Conservation (phyloP, 768 basidiomycete species). For the Suillus weaverae region DNA sequence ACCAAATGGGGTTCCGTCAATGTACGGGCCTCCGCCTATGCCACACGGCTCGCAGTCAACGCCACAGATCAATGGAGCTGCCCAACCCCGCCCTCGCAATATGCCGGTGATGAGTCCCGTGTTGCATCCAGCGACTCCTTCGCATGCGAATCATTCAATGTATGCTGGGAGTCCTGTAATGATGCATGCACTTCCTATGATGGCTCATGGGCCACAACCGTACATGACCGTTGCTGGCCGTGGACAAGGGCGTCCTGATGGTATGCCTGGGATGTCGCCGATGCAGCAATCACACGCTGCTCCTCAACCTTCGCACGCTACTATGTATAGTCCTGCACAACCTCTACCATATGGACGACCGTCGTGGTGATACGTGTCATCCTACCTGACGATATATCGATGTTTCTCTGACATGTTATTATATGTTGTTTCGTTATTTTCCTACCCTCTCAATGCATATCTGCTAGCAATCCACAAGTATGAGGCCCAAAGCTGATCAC, state of each 20-base stretch:
- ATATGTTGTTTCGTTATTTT: slow-evolving; percentile 14
- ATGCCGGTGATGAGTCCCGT: slow-evolving; percentile 73
- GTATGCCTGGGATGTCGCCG: slow-evolving; percentile 39
- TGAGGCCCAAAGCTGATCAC: neutral
- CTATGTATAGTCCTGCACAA: slow-evolving; percentile 28
- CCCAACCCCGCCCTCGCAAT: slow-evolving; percentile 46
- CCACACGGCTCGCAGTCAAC: slow-evolving; percentile 36
- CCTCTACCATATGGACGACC: slow-evolving; percentile 26
- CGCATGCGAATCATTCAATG: slow-evolving; percentile 43
- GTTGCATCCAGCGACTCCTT: slow-evolving; percentile 55
- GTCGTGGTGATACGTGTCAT: slow-evolving; percentile 28
- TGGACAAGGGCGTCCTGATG: slow-evolving; percentile 49
- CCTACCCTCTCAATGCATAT: slow-evolving; percentile 5
- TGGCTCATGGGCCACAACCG: slow-evolving; percentile 30
- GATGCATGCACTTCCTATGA: slow-evolving; percentile 53
- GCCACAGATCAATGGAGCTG: slow-evolving; percentile 38
- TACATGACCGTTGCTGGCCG: slow-evolving; percentile 52
- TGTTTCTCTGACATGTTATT: slow-evolving; percentile 23
- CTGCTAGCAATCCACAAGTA: neutral
- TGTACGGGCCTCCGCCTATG: slow-evolving; percentile 49
- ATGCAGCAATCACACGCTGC: slow-evolving; percentile 39
- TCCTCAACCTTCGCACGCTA: slow-evolving; percentile 27
- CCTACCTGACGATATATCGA: slow-evolving; percentile 31
- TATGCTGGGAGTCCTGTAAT: slow-evolving; percentile 70
- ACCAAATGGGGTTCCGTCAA: slow-evolving; percentile 44